Evolutionary conservation across 257 asterid genomes (phyloP), one percentile per base, ranked within the genome.

Genomic region (Rubia yunnanensis): DNA sequence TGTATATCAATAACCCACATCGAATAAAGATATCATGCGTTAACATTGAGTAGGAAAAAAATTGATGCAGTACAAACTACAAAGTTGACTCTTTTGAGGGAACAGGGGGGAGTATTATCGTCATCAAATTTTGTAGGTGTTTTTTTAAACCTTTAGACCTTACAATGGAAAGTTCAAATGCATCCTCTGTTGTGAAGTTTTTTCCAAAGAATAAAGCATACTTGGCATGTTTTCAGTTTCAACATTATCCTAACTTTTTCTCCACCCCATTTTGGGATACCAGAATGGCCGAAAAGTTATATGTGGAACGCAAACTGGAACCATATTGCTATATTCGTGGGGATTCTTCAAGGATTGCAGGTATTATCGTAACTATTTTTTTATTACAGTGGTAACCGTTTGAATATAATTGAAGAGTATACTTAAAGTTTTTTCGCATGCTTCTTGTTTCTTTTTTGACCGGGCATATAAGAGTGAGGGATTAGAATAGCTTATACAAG

Each of bases 281-380:
- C 76, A 92, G 97, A 92, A 87, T 77, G 97, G 99, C 60, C 78
- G 92, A 64, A 90, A 90, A 79, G 92, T 90, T 55, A 65, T 90
- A 74, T 90, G 96, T 44, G 96, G 92, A 56, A 83, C 97, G 55
- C 95, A 86, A 74, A 46, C 81, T 66, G 99, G 97, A 70, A 74
- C 81, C 60, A 76, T 92, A 13, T 68, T 92, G 70, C 73, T 92
- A 83, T 92, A 89, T 74, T 89, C 97, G 0, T 92, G 97, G 98
- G 97, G 97, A n/a, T 92, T 85, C 79, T 92, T 92, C 82, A 92
- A 87, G 81, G 97, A 92, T 76, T 89, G 97, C 90, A 92, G 96
- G 98, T 85, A 76, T 10, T 31, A 0, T 2, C n/a, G 30, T 24
- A 44, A 26, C 9, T 22, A 15, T 23, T 55, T 18, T 28, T 24